Evolutionary conservation across 257 asterid genomes (phyloP), one percentile per base, ranked within the genome.

Genomic region (Jacaranda mimosifolia): DNA sequence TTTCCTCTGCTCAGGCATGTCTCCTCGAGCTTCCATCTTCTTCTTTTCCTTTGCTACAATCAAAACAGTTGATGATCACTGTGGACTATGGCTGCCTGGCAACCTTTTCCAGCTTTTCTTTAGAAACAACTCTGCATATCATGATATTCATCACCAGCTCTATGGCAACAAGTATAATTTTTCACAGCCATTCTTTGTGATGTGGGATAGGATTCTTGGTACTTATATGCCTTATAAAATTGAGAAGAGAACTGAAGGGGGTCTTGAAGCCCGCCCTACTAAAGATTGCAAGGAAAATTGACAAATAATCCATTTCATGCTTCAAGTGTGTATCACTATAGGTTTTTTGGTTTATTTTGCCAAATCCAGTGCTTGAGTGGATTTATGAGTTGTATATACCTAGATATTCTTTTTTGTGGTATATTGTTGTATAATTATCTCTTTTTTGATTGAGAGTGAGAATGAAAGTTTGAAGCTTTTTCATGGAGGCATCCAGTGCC

Each of bases 31-130:
- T 63, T 91, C 98, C 72, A 95, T 95, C 79, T 90, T 91, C 90
- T 92, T 94, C 86, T 92, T 95, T 80, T 92, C 98, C 46, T 95
- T 95, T 57, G 97, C 98, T 17, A 91, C 99, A 13, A 78, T 91
- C 35, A 95, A 95, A 79, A 95, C 97, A 1, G 98, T 93, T 12
- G 97, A 95, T 51, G 99, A 93, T 48, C 98, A 92, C 78, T 92
- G 99, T 49, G 99, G 98, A 63, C 81, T 94, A 32, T 92, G 98
- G 97, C 86, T 94, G 40, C 98, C 98, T 72, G 91, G 94, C 45
- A 92, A 92, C 80, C 94, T 85, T 42, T 87, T 89, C 68, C 96
- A 92, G 56, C 51, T 84, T 45, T 84, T 89, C 79, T 91, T 91
- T 36, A 76, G 78, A 74, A 92, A 92, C 77, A 92, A 92, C 80